phyloP scores from a whole-genome alignment of 1,284 basidiomycete species.

The Cryptococcus maquisensis region DNA sequence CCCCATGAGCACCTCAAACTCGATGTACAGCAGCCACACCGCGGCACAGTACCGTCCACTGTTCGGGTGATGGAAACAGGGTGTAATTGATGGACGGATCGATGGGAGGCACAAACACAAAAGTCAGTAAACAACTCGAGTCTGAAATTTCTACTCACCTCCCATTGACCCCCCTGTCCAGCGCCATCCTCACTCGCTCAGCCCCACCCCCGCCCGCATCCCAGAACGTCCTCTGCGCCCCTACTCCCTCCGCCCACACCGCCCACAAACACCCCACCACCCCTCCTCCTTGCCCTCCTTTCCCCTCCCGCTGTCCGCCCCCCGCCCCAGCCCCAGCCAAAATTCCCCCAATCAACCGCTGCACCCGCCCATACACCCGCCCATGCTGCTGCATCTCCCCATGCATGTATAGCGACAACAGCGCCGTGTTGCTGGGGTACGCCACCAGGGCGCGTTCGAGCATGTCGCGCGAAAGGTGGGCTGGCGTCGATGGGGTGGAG shows the following conservation, averaged over 20 bases:
- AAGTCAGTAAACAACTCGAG: no score
- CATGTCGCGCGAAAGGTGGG: constrained; percentile 36
- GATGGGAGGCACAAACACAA: no score
- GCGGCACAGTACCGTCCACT: constrained; percentile 30
- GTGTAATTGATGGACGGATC: not conserved
- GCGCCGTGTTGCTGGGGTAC: constrained; percentile 51
- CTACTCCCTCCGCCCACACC: constrained; percentile 42
- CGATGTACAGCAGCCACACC: constrained; percentile 74
- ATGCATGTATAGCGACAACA: constrained; percentile 48
- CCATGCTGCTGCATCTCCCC: constrained; percentile 46
- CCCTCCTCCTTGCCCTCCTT: no score
- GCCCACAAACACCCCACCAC: constrained; percentile 39
- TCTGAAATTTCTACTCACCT: constrained; percentile 16
- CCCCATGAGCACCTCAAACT: constrained; percentile 70
- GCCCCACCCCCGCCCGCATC: constrained; percentile 35
- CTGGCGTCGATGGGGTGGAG: constrained; percentile 30
- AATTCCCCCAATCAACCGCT: constrained; percentile 32
- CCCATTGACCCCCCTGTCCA: constrained; percentile 39
- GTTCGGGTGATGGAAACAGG: not conserved
- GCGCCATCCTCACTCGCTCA: constrained; percentile 36
- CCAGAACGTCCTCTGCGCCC: constrained; percentile 37
- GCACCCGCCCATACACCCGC: constrained; percentile 49
- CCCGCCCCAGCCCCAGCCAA: constrained; percentile 9
- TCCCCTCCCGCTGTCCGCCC: constrained; percentile 9
- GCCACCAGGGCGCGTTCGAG: constrained; percentile 44